Evolutionary conservation across 139 green algal species (phyloP), one percentile per base, ranked within the genome.

Genomic region (Auxenochlorella protothecoides): DNA sequence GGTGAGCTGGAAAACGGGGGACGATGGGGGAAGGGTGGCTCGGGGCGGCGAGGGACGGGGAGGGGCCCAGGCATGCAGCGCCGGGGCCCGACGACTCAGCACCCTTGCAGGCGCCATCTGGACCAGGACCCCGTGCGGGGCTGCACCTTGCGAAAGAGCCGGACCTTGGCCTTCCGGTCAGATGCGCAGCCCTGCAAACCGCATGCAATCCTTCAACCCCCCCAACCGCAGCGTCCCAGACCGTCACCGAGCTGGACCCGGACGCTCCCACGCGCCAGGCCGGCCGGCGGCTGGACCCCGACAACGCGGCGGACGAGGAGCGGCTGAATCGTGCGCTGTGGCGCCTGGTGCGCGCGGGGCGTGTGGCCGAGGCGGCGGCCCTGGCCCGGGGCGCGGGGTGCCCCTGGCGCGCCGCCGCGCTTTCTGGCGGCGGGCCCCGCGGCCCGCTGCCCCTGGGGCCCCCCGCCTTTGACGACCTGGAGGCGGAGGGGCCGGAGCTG

Each of bases 161-260:
- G 27, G 27, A 44, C 27, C 27, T 44, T 44, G 27, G 27, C 27
- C 27, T 44, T 44, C 27, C 27, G 27, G 27, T 44, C 27, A 44
- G 27, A 44, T 44, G 27, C 27, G 27, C 27, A 44, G 27, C 27
- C 27, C 27, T 44, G 27, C 27, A 44, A 44, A 44, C 27, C 27
- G 27, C 27, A 44, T 44, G 27, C 27, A 44, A 0, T 44, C 27
- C 27, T 44, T 44, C 27, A 44, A 44, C 27, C 27, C 27, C 27
- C 27, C 27, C 5, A 53, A 27, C 5, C 15, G 5, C 60, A 14
- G n/a, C 59, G 51, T 15, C 55, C 56, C 9, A 8, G 6, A 9
- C 6, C 64, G 74, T 84, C 56, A 71, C 74, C 2, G 84, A 93
- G 76, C 83, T 94, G n/a, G 89, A 94, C 75, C 89, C 89, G 2